Conservation (phyloP, 176 grass and related monocot genomes). For the Musa schizocarpa region DNA sequence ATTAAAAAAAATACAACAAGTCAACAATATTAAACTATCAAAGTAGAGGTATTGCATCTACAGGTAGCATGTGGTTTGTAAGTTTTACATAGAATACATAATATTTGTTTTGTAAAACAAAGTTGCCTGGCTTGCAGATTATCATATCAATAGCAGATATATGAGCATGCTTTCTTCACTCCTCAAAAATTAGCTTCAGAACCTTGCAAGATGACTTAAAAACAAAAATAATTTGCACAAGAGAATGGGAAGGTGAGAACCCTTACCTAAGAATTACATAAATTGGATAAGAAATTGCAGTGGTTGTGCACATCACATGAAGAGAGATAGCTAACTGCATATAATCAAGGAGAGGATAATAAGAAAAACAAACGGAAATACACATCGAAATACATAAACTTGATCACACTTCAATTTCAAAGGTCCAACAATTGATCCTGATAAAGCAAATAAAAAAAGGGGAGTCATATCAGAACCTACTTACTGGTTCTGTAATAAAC, state of each 20-base stretch:
- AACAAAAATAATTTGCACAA: not conserved
- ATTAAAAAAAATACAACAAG: not conserved
- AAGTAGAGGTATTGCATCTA: not conserved
- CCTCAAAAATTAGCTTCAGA: not conserved
- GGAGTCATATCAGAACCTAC: conserved; percentile 20
- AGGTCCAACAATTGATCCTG: not conserved
- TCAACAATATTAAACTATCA: too few relatives aligned
- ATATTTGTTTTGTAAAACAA: not conserved
- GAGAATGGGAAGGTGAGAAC: conserved; percentile 4
- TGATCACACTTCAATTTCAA: not conserved
- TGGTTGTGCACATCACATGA: conserved; percentile 60
- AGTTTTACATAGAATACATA: not conserved
- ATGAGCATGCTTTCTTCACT: not conserved
- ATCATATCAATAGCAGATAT: not conserved
- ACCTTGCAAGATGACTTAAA: not conserved
- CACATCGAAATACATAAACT: conserved; percentile 12
- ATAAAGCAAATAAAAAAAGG: not conserved
- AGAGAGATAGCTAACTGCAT: conserved; percentile 77
- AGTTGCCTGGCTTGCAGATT: not conserved
- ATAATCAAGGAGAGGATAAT: conserved; percentile 14
- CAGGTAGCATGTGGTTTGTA: not conserved
- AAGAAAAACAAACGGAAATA: conserved; percentile 5
- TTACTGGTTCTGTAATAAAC: conserved; percentile 48
- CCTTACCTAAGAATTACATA: conserved; percentile 91
- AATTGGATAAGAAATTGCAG: conserved; percentile 66